Percentiles rank a stretch among this genome's conserved stretches.
phyloP scores from a whole-genome alignment of 352 stramenopile genomes.

The Phytophthora tentaculata region DNA sequence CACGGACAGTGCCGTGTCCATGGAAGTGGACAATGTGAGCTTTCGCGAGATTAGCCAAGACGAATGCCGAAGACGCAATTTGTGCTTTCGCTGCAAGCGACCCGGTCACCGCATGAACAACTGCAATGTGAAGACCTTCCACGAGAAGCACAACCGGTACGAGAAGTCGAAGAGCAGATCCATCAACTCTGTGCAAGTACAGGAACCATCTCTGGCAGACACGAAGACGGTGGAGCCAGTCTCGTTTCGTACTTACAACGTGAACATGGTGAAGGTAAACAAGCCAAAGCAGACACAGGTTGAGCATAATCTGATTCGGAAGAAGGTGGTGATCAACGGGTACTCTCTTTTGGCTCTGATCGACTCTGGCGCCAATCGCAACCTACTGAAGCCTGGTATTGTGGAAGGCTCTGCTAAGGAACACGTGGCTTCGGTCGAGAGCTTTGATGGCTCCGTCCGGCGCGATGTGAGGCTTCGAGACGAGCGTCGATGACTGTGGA shows the following conservation, averaged over 20 bases:
- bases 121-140: not conserved
- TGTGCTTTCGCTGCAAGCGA: not conserved
- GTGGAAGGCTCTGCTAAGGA: not conserved
- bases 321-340: not conserved
- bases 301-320: not conserved
- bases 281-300: not conserved
- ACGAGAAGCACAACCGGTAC: not conserved
- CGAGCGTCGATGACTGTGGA: not conserved
- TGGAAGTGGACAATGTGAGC: not conserved
- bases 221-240: not conserved
- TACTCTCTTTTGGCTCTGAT: not conserved
- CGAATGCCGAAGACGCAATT: not conserved
- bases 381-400: not conserved
- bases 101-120: not conserved
- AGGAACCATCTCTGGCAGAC: too few species aligned
- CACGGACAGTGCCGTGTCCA: slow-evolving; percentile 19
- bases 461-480: not conserved
- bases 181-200: too few species aligned
- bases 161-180: not conserved
- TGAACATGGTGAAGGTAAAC: not conserved
- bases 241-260: not conserved
- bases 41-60: not conserved
- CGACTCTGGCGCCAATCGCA: not conserved
- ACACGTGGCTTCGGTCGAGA: not conserved
- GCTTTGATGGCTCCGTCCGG: not conserved